Percentiles rank a stretch among this genome's conserved stretches.
Evolutionary conservation across 176 grass and related monocot species (phyloP).

Genomic region (Themeda triandra): DNA sequence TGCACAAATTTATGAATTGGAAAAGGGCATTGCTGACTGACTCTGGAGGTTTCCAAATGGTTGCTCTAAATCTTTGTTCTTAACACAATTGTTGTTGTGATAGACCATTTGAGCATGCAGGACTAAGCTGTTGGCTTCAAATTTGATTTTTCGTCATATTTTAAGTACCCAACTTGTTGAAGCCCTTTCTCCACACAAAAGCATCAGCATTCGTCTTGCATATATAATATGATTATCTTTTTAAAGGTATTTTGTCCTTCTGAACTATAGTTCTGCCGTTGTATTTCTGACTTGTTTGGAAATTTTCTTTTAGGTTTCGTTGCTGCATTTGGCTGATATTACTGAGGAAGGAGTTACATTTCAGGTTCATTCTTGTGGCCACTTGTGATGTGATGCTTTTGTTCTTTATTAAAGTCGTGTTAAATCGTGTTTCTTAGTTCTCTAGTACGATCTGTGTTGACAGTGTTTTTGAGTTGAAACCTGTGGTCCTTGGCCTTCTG

Average conservation of each 20-base stretch:
- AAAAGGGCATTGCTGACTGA: slow-evolving; percentile 93
- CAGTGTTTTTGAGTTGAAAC: too few species aligned
- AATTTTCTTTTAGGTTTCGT: slow-evolving; percentile 63
- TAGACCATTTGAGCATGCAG: slow-evolving; percentile 8
- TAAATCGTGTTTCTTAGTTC: background rate
- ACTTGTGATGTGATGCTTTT: background rate
- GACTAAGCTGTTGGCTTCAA: too few species aligned
- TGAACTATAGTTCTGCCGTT: background rate
- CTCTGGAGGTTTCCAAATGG: slow-evolving; percentile 99
- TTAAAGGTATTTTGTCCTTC: background rate
- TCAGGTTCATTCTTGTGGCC: slow-evolving; percentile 56
- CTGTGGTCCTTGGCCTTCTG: too few species aligned
- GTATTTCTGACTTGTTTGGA: slow-evolving; percentile 17
- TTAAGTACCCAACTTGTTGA: too few species aligned
- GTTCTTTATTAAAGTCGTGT: background rate
- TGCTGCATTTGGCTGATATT: slow-evolving; percentile 98
- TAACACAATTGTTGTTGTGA: slow-evolving; percentile 11
- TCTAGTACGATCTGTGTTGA: background rate
- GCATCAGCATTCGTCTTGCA: background rate
- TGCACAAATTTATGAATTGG: slow-evolving; percentile 99
- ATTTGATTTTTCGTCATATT: too few species aligned
- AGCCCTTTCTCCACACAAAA: too few species aligned
- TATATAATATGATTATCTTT: background rate
- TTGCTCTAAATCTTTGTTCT: slow-evolving; percentile 42
- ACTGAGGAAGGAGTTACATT: slow-evolving; percentile 97